These are phyloP conservation scores for Aureobasidium uvarum DNA, from an alignment of 2,329 filamentous ascomycete genomes.

Conservation along the genomic window DNA sequence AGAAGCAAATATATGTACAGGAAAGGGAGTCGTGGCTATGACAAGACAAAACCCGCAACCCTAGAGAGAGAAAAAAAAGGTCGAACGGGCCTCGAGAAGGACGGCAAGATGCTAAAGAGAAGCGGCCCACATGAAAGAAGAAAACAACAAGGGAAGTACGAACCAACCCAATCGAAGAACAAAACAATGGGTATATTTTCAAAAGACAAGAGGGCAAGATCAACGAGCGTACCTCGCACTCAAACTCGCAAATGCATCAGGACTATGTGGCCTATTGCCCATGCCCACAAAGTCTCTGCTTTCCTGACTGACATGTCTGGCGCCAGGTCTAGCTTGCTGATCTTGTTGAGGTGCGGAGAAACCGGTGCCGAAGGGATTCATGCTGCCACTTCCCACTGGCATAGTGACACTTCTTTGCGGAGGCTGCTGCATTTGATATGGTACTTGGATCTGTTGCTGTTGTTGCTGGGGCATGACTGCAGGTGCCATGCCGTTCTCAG, in stretches of 20 bases:
- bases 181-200: slow-evolving; percentile 2
- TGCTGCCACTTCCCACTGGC: slow-evolving; percentile 35
- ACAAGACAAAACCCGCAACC: neutral
- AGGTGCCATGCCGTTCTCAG: slow-evolving; percentile 37
- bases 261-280: slow-evolving; percentile 63
- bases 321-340: slow-evolving; percentile 31
- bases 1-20: neutral
- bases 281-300: slow-evolving; percentile 65
- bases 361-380: slow-evolving; percentile 36
- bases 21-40: neutral
- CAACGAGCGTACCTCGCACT: slow-evolving; percentile 54
- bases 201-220: neutral
- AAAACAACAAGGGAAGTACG: neutral
- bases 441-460: slow-evolving; percentile 33
- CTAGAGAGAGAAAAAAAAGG: neutral
- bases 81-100: neutral
- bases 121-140: neutral
- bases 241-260: slow-evolving; percentile 74
- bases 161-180: neutral
- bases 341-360: slow-evolving; percentile 29
- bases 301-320: slow-evolving; percentile 62
- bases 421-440: slow-evolving; percentile 24
- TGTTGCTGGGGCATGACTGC: slow-evolving; percentile 29
- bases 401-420: slow-evolving; percentile 43
- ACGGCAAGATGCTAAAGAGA: neutral